Percentiles rank a stretch among this genome's conserved stretches.
Evolutionary conservation across 768 basidiomycete genomes (phyloP).

Genomic region (Tylopilus subfusipes): DNA sequence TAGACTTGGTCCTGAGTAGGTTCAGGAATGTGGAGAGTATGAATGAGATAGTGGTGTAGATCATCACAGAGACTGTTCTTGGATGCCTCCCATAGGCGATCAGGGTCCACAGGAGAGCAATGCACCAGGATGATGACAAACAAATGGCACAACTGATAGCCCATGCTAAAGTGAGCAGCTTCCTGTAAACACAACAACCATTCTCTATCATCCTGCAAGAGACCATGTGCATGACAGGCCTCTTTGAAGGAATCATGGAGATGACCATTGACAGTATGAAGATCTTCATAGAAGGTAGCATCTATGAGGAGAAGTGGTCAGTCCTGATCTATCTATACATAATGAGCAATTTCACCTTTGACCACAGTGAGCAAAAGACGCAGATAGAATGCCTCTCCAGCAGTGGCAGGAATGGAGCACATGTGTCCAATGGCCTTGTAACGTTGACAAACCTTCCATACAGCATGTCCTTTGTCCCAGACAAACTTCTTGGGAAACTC

Average conservation of each 20-base stretch:
- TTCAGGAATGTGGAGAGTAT: not conserved
- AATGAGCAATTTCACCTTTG: constrained; percentile 3
- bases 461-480: constrained; percentile 13
- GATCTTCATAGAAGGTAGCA: constrained; percentile 6
- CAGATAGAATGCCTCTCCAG: constrained; percentile 41
- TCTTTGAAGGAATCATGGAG: constrained; percentile 34
- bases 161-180: constrained; percentile 19
- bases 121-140: not conserved
- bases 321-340: not conserved
- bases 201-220: constrained; percentile 48
- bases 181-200: constrained; percentile 42
- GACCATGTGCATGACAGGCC: constrained; percentile 40
- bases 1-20: not conserved
- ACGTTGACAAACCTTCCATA: constrained; percentile 31
- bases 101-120: constrained; percentile 30
- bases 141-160: not conserved
- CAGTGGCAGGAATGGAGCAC: constrained; percentile 13
- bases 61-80: constrained; percentile 10
- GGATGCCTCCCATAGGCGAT: not conserved
- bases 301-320: not conserved
- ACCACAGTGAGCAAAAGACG: constrained; percentile 37
- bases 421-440: constrained; percentile 17
- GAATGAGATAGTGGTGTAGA: not conserved
- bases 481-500: constrained; percentile 34
- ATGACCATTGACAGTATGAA: constrained; percentile 3